Evolutionary conservation across 257 asterid species (phyloP).

Genomic region (Parsonsia alboflavescens): DNA sequence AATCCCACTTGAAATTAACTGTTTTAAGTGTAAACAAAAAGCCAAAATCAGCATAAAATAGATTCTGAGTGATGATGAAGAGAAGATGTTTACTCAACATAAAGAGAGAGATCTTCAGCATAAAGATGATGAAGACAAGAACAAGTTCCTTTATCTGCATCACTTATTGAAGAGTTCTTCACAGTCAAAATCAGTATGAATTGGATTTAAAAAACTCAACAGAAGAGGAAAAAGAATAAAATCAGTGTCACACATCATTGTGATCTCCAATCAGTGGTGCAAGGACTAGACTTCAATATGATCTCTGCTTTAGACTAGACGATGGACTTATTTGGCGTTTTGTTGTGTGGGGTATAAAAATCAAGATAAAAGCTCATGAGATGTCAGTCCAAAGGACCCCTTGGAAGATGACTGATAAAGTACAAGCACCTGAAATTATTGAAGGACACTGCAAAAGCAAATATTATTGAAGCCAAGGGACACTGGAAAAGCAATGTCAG

Average conservation of each 20-base stretch:
- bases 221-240: too few species aligned
- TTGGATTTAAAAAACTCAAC: neutral
- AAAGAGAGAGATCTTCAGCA: too few species aligned
- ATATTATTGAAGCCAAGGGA: too few species aligned
- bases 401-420: neutral
- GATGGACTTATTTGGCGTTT: too few species aligned
- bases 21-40: slow-evolving; percentile 14
- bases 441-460: neutral
- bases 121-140: neutral
- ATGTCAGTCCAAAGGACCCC: neutral
- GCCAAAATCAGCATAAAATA: slow-evolving; percentile 1
- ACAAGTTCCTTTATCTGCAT: neutral
- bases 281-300: too few species aligned
- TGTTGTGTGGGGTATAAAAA: neutral
- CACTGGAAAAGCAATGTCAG: neutral
- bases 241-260: too few species aligned
- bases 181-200: too few species aligned
- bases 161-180: neutral
- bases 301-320: too few species aligned
- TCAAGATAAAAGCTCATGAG: neutral
- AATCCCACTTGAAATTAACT: slow-evolving; percentile 64
- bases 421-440: neutral
- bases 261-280: too few species aligned
- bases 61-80: neutral
- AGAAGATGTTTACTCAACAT: neutral